Base-by-base conservation (phyloP, 441 rosid genomes). In the Sinapis alba region DNA sequence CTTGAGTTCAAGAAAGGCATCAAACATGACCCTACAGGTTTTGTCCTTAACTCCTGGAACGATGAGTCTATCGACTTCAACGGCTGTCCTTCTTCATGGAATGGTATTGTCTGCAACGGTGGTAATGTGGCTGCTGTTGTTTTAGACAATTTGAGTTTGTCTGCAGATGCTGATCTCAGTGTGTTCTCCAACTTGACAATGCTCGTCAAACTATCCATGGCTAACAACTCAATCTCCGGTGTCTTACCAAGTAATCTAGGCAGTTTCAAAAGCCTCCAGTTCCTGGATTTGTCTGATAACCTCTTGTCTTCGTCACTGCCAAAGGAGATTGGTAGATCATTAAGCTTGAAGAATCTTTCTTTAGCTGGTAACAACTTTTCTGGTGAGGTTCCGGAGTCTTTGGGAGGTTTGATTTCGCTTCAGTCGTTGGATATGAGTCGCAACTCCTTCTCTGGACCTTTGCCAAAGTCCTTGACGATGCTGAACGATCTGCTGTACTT, bases 1-100 rank as follows among this genome's bases (percentile, higher is more conserved):
- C 97, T 93, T 7, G 94, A 90, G 75, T 96, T 93, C 85, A 93
- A 96, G 88, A 96, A 91, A 85, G 95, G 96, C 54, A 82, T 96
- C 71, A 91, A 86, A 80, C 94, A 90, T 86, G 99, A 93, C 80
- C 99, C 98, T 21, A 87, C 95, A 19, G 97, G 98, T 32, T 96
- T 78, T 87, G 97, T 96, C 8, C 90, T 96, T 57, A 61, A 86
- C 66, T 96, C 99, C 15, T 96, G 99, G 99, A 93, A 90, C 67
- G 98, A 93, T 47, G 99, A 93, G 80, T 91, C 99, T 16, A 93
- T 93, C 15, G 97, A 93, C 77, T 93, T 91, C 70, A 83, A 93
- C 76, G 99, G 99, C 27, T 96, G 99, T 50, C 56, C 56, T 50
- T 50, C 56, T 50, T 50, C 56, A 2, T 50, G 99, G 99, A 93